Evolutionary conservation across 2,329 filamentous ascomycete species (phyloP), one percentile per base, ranked within the genome.

Genomic region (Blumeria graminis): DNA sequence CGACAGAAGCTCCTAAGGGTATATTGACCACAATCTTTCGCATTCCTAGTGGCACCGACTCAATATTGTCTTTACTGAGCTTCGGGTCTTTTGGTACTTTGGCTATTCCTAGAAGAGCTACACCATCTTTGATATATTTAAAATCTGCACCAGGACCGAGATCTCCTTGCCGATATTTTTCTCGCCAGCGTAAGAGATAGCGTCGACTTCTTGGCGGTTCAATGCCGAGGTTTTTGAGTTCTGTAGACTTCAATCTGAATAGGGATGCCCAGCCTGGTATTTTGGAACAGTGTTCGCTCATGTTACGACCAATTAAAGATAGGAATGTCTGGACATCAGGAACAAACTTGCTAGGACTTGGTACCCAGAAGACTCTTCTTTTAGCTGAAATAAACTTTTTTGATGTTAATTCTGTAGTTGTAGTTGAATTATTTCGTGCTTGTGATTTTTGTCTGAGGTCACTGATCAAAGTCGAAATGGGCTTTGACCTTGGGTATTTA

Each of bases 211-310:
- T 82, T 16, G 90, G 77, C 13, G 88, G 87, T 68, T 96, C 90
- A 60, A 96, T 76, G 57, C 92, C 90, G 16, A 92, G 75, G 63
- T 90, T 82, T 61, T 81, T 80, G 61, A 98, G 75, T 69, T 96
- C 81, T 48, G 74, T 68, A 16, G 86, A 87, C 22, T 79, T 81
- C 61, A 92, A 74, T 50, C 81, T 81, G 75, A 96, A 96, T 50
- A 98, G 79, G 6, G 86, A 78, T 56, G 92, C 84, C 92, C 92
- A 96, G 10, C 84, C 82, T 1, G 85, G 80, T 63, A 98, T 86
- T 69, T 96, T 96, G 69, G 78, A 74, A 53, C 84, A 78, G 72
- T 95, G 86, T 66, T 84, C 80, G 65, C 77, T 81, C 64, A 95
- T 80, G 63, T 82, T 82, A 60, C 92, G 89, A 63, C 92, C 92